Evolutionary conservation across 2,329 filamentous ascomycete species (phyloP).

Genomic region (Penicillium capsulatum): DNA sequence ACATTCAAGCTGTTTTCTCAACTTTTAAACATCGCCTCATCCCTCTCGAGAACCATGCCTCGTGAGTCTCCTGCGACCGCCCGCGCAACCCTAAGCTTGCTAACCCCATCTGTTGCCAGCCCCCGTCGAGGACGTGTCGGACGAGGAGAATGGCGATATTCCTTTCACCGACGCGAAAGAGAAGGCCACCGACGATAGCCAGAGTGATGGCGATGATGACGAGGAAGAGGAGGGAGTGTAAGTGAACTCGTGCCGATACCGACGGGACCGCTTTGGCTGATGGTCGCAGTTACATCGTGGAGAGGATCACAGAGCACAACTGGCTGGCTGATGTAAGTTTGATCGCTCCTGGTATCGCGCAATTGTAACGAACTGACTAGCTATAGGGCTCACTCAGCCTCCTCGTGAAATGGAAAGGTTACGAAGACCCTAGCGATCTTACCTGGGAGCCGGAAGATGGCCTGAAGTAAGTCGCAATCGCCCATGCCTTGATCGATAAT

Average conservation of each 20-base stretch:
- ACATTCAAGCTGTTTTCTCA: constrained; percentile 32
- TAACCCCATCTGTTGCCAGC: constrained; percentile 24
- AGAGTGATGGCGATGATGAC: constrained; percentile 8
- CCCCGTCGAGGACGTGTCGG: constrained; percentile 32
- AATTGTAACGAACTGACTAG: constrained; percentile 15
- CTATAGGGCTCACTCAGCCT: constrained; percentile 38
- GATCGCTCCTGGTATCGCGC: background rate
- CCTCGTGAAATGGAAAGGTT: constrained; percentile 48
- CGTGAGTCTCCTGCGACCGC: constrained; percentile 39
- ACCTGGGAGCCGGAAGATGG: constrained; percentile 47
- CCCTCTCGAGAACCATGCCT: constrained; percentile 33
- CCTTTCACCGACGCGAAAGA: constrained; percentile 33
- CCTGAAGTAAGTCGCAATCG: constrained; percentile 32
- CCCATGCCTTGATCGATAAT: background rate
- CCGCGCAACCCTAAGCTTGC: too few species aligned
- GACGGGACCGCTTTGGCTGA: constrained; percentile 4
- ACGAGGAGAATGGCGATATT: constrained; percentile 39
- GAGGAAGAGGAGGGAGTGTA: constrained; percentile 34
- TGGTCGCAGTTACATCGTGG: constrained; percentile 39
- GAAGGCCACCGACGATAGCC: constrained; percentile 14
- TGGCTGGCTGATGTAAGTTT: constrained; percentile 35
- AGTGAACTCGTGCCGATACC: constrained; percentile 10
- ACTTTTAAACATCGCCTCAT: constrained; percentile 22
- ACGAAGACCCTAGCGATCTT: constrained; percentile 40
- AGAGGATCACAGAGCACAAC: constrained; percentile 37